These are phyloP conservation scores for Ceratobasidium sp. DNA, from an alignment of 1,284 basidiomycete genomes.

Conservation along the genomic window DNA sequence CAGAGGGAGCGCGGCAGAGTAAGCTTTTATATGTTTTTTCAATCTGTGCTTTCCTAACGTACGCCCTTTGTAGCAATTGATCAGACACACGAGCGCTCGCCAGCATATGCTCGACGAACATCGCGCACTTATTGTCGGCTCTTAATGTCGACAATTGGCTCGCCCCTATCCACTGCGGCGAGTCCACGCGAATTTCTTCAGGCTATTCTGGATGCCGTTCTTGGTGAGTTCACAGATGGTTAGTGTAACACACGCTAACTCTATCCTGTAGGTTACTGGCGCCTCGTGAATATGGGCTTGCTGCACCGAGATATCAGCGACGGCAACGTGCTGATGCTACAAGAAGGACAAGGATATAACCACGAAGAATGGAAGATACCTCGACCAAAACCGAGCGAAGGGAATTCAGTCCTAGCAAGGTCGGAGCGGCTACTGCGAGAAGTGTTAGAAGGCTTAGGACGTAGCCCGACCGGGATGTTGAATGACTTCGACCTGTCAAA, in stretches of 20 bases:
- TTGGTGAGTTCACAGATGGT: constrained; percentile 22
- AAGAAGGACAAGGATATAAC: background rate
- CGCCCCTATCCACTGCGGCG: background rate
- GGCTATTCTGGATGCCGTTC: constrained; percentile 20
- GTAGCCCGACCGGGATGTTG: constrained; percentile 18
- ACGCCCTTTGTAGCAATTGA: background rate
- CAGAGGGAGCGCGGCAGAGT: background rate
- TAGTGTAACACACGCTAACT: background rate
- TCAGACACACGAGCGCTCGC: background rate
- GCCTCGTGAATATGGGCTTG: background rate
- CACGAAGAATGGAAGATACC: background rate
- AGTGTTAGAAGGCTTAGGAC: background rate
- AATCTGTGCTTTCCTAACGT: too few relatives aligned
- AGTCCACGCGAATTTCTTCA: background rate
- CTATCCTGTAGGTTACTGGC: constrained; percentile 30
- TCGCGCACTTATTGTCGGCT: constrained; percentile 7
- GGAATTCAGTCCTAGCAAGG: background rate
- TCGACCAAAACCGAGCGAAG: background rate
- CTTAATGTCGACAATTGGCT: constrained; percentile 28
- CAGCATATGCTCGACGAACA: background rate
- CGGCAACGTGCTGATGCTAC: constrained; percentile 35
- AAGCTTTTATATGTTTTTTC: too few relatives aligned
- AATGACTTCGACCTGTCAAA: too few relatives aligned
- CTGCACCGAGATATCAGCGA: constrained; percentile 35
- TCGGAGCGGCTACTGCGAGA: constrained; percentile 4